Conservation (phyloP, 805 yeast species). For the Millerago galiae region DNA sequence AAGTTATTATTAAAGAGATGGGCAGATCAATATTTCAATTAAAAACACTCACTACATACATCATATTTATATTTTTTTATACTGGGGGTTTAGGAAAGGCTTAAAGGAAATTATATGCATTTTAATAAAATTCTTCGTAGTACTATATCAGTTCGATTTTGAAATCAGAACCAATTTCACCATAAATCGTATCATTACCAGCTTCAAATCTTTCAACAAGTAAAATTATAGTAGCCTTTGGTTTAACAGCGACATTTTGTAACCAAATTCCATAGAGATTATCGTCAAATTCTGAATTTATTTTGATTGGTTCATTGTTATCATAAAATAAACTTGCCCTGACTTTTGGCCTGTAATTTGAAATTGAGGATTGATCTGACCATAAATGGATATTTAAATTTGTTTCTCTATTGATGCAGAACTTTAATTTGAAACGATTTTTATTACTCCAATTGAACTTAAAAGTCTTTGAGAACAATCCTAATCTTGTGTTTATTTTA, state of each 20-base stretch:
- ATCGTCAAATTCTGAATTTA: conserved; percentile 33
- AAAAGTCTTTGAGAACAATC: conserved; percentile 27
- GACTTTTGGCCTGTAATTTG: conserved; percentile 38
- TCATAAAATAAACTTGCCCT: conserved; percentile 40
- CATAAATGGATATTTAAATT: conserved; percentile 17
- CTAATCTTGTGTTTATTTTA: conserved; percentile 26
- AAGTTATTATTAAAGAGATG: conserved; percentile 42
- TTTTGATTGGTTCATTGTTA: conserved; percentile 39
- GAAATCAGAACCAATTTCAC: conserved; percentile 32
- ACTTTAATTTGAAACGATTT: conserved; percentile 32
- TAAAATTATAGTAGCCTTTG: conserved; percentile 29
- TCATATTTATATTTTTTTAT: not conserved
- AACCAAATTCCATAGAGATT: conserved; percentile 38
- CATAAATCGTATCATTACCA: conserved; percentile 34
- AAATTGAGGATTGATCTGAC: conserved; percentile 2
- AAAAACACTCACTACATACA: not conserved
- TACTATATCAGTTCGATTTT: conserved; percentile 7
- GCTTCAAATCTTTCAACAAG: conserved; percentile 44
- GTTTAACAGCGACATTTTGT: conserved; percentile 2
- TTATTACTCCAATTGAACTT: conserved; percentile 33
- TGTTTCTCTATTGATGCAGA: conserved; percentile 20
- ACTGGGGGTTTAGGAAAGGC: not conserved
- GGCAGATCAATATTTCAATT: conserved; percentile 32
- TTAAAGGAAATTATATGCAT: too few relatives aligned
- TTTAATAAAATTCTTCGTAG: too few relatives aligned